Base-by-base conservation (phyloP, 129 eudicot genomes). In the Flaveria sonorensis region DNA sequence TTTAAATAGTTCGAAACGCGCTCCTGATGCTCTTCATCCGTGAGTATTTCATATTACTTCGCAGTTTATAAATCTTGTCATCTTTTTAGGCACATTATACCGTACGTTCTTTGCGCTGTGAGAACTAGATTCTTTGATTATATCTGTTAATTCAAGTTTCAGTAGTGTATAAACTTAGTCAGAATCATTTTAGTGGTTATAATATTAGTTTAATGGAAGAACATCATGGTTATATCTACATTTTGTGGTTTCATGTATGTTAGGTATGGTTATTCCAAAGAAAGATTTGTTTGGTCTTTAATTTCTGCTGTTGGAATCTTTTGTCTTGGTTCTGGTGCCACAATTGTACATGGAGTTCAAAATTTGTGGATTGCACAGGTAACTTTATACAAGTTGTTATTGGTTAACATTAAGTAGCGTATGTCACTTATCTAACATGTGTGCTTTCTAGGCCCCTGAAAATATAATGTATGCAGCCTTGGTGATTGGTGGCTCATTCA, bases 11-110 rank as follows among this genome's bases (percentile, higher is more conserved):
- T 93, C 98, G n/a, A 88, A 89, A 73, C 98, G 98, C 68, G 98
- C 93, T 53, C 98, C 98, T 43, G 98, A 93, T 84, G 98, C 97
- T 81, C 84, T 93, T 81, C 98, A 93, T 83, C 98, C 98, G 98
- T 93, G 79, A 87, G 98, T 87, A 26, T 70, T 61, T 66, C 80
- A 16, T 72, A 19, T 18, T 3, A 46, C 78, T 7, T 46, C 45
- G 60, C 81, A 68, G 21, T 32, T 51, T 45, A 16, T 61, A 50
- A 18, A 39, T 18, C 56, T 69, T 59, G 48, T 72, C 60, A 46
- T 68, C 45, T 81, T 52, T 32, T 32, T 15, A 30, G 46, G 16
- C 19, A 20, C 63, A 15, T 26, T 14, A 45, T 80, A 48, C 7
- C 57, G 21, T 81, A 59, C 70, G 16, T 56, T n/a, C 3, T 52